Evolutionary conservation across 176 grass and related monocot genomes (phyloP).

Genomic region (Chloris gayana): DNA sequence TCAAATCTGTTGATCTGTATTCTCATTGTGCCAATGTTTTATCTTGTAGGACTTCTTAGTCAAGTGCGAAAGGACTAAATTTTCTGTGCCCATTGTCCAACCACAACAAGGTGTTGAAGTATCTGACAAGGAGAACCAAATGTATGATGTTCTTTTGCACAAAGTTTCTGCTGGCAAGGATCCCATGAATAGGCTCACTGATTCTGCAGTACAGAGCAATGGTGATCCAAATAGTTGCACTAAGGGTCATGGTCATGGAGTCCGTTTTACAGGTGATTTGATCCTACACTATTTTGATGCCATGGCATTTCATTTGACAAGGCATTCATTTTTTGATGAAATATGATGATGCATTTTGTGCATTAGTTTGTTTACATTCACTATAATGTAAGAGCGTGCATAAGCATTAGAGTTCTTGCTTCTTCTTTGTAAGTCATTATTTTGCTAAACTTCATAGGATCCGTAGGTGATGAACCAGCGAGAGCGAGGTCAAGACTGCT

Average conservation of each 20-base stretch:
- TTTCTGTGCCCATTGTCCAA: conserved; percentile 8
- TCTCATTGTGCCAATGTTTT: not conserved
- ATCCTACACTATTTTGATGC: not conserved
- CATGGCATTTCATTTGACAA: not conserved
- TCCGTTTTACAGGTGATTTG: not conserved
- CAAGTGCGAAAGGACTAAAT: conserved; percentile 32
- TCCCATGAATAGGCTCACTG: not conserved
- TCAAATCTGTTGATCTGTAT: conserved; percentile 14
- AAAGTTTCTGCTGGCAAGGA: conserved; percentile 7
- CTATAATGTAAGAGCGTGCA: too few species aligned
- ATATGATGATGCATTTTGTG: conserved; percentile 25
- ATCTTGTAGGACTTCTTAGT: conserved; percentile 21
- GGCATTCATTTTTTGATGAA: not conserved
- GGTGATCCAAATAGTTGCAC: conserved; percentile 2
- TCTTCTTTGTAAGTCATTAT: not conserved
- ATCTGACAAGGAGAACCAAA: not conserved
- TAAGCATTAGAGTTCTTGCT: conserved; percentile 21
- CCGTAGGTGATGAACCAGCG: conserved; percentile 22
- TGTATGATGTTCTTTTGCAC: not conserved
- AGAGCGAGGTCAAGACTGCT: not conserved
- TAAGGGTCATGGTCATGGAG: not conserved
- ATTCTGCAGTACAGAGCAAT: conserved; percentile 26
- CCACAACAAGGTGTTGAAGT: not conserved
- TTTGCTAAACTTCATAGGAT: conserved; percentile 28
- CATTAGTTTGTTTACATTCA: not conserved